Evolutionary conservation across 1,284 basidiomycete species (phyloP).

Genomic region (Anthracocystis walkeri): DNA sequence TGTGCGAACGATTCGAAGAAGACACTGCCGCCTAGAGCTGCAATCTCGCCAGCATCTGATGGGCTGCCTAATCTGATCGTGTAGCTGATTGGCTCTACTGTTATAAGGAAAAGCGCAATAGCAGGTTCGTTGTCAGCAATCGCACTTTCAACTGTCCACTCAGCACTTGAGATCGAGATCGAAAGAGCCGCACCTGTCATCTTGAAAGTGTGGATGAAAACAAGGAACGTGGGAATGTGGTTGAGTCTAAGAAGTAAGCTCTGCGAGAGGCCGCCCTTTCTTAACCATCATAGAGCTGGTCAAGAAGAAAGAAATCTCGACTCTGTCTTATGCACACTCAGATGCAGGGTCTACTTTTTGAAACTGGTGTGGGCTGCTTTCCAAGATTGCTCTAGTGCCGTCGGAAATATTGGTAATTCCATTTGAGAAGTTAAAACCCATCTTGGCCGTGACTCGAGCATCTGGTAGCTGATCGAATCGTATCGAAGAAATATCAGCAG

Average conservation of each 20-base stretch:
- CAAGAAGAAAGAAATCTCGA: neutral
- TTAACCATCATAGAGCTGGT: neutral
- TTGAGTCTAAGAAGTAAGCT: too few species aligned
- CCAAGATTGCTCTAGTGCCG: constrained; percentile 10
- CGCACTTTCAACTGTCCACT: neutral
- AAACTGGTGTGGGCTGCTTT: too few species aligned
- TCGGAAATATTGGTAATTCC: constrained; percentile 32
- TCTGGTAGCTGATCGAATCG: neutral
- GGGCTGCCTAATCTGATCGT: constrained; percentile 8
- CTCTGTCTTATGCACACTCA: too few species aligned
- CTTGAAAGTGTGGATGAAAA: neutral
- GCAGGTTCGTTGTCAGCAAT: neutral
- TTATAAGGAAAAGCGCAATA: neutral
- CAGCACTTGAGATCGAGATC: too few species aligned
- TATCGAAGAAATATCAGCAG: neutral
- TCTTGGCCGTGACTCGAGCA: too few species aligned
- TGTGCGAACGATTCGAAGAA: constrained; percentile 36
- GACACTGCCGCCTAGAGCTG: constrained; percentile 27
- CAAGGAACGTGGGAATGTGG: neutral
- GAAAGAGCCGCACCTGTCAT: constrained; percentile 23
- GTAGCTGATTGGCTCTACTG: constrained; percentile 19
- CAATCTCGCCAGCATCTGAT: constrained; percentile 33
- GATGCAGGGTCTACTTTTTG: constrained; percentile 3
- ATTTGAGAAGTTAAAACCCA: constrained; percentile 13
- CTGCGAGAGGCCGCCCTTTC: neutral